These are phyloP conservation scores for Cyberlindnera petersonii DNA, from an alignment of 805 yeast species.

Conservation along the genomic window DNA sequence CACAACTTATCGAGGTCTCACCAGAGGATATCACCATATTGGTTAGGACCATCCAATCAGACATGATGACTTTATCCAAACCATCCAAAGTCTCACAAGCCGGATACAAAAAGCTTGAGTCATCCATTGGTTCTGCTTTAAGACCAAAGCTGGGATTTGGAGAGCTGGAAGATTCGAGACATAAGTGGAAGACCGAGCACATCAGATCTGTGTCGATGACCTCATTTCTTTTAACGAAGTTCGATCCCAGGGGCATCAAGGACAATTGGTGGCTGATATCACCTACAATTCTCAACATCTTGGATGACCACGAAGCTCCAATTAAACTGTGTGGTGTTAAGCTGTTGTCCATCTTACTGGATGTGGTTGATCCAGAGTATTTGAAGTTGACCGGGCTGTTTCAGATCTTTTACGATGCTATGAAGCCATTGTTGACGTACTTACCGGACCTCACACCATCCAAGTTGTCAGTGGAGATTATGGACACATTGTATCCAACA, in stretches of 20 bases:
- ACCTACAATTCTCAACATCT: constrained; percentile 24
- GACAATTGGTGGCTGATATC: constrained; percentile 26
- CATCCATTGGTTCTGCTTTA: constrained; percentile 1
- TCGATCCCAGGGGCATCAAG: constrained; percentile 7
- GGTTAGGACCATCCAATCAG: constrained; percentile 5
- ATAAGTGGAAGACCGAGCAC: constrained; percentile 16
- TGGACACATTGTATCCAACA: constrained; percentile 17
- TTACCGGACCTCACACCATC: constrained; percentile 27
- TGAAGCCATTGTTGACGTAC: constrained; percentile 24
- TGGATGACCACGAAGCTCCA: constrained; percentile 29
- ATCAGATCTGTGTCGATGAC: constrained; percentile 20
- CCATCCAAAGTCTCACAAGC: constrained; percentile 18
- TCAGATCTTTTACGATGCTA: constrained; percentile 20
- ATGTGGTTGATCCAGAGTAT: constrained; percentile 14
- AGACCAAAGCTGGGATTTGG: constrained; percentile 17
- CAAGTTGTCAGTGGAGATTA: constrained; percentile 14
- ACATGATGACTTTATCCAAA: constrained; percentile 11
- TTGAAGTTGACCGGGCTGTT: constrained; percentile 19
- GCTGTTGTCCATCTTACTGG: constrained; percentile 16
- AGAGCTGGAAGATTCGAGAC: constrained; percentile 12
- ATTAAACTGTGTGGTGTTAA: constrained; percentile 24
- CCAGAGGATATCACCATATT: neutral
- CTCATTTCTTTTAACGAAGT: constrained; percentile 4
- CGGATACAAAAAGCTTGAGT: constrained; percentile 18
- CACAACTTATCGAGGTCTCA: neutral